phyloP scores from a whole-genome alignment of 352 stramenopile genomes.

The Stramenopiles sp. region DNA sequence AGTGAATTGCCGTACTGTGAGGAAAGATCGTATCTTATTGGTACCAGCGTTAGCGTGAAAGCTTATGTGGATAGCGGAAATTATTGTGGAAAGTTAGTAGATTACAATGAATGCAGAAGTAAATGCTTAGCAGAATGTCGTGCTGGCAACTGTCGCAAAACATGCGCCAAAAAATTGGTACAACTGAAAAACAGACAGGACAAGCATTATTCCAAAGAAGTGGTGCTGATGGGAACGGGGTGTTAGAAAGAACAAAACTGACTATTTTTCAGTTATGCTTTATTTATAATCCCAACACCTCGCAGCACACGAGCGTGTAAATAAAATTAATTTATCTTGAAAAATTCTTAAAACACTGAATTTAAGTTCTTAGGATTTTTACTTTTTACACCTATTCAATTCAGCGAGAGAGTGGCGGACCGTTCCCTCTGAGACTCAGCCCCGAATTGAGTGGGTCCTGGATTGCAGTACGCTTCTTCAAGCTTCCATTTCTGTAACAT shows the following conservation, averaged over 20 bases:
- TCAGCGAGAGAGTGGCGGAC: no score
- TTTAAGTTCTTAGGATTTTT: no score
- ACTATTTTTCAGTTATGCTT: no score
- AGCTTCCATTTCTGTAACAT: slow-evolving; percentile 15
- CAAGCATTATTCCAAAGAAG: slow-evolving; percentile 6
- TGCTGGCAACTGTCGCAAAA: neutral
- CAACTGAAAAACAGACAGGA: neutral
- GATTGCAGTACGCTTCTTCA: slow-evolving; percentile 21
- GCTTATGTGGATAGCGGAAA: neutral
- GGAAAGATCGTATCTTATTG: neutral
- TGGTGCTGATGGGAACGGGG: slow-evolving; percentile 1
- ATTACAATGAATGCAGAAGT: no score
- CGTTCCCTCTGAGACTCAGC: no score
- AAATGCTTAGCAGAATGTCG: neutral
- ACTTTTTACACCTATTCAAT: no score
- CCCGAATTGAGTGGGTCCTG: slow-evolving; percentile 18
- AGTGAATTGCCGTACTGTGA: slow-evolving; percentile 6
- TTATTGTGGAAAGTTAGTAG: no score
- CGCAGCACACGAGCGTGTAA: no score
- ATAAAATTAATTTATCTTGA: no score
- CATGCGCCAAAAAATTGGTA: neutral
- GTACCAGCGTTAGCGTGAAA: neutral
- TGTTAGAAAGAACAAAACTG: no score
- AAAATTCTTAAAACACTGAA: no score
- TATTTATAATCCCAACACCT: no score